These are phyloP conservation scores for Entomortierella beljakovae DNA, from an alignment of 192 early-diverging fungal species.

Conservation along the genomic window DNA sequence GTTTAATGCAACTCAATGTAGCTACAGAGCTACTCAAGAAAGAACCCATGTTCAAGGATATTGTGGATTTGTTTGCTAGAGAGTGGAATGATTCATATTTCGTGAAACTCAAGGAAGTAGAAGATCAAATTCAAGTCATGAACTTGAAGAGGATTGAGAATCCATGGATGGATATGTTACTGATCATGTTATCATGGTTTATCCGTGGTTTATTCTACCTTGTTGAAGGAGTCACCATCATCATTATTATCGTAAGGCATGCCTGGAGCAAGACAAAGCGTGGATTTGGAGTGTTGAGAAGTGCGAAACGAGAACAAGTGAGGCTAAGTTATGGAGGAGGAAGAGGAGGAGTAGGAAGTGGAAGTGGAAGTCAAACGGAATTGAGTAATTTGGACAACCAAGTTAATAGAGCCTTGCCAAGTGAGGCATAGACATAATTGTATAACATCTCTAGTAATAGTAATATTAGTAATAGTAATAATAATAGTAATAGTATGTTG, in stretches of 20 bases:
- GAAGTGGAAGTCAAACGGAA: neutral
- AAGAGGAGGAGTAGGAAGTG: neutral
- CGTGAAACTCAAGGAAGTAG: conserved; percentile 44
- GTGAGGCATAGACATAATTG: too few relatives aligned
- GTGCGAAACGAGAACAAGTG: conserved; percentile 13
- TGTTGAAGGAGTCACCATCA: conserved; percentile 49
- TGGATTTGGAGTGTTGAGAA: conserved; percentile 29
- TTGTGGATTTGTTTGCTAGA: conserved; percentile 47
- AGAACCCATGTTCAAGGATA: conserved; percentile 38
- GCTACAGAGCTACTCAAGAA: conserved; percentile 35
- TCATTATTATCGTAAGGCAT: conserved; percentile 45
- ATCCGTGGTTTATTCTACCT: conserved; percentile 49
- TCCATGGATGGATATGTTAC: conserved; percentile 52
- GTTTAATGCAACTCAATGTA: conserved; percentile 21
- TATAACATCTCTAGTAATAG: too few relatives aligned
- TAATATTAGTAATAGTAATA: too few relatives aligned
- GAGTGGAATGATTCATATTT: conserved; percentile 55
- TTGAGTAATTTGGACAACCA: too few relatives aligned
- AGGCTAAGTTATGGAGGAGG: neutral
- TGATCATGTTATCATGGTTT: conserved; percentile 53
- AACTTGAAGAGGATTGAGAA: conserved; percentile 52
- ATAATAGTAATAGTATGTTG: too few relatives aligned
- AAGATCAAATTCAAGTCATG: conserved; percentile 52
- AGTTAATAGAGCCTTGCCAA: too few relatives aligned
- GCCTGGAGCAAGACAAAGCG: conserved; percentile 41